phyloP scores from a whole-genome alignment of 1,284 basidiomycete genomes.

The Tylopilus sp. region DNA sequence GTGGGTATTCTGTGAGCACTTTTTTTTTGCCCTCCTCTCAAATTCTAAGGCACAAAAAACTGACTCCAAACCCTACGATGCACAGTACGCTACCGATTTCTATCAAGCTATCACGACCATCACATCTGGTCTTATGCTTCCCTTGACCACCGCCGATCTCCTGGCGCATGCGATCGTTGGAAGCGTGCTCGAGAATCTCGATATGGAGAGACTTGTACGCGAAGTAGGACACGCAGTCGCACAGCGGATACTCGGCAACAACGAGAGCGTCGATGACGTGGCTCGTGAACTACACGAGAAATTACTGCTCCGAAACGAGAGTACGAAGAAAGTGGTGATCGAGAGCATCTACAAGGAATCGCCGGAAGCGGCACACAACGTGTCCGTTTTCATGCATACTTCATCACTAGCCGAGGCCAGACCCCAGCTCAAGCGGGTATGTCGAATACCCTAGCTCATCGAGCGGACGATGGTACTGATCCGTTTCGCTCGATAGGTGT shows the following conservation, averaged over 20 bases:
- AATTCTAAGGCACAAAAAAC: conserved; percentile 3
- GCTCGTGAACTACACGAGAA: conserved; percentile 91
- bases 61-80: conserved; percentile 21
- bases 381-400: conserved; percentile 80
- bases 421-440: conserved; percentile 76
- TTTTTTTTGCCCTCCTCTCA: conserved; percentile 13
- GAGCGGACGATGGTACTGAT: conserved; percentile 2
- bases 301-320: conserved; percentile 88
- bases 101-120: conserved; percentile 91
- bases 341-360: conserved; percentile 95
- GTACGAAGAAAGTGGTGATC: conserved; percentile 93
- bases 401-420: conserved; percentile 72
- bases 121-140: conserved; percentile 93
- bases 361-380: conserved; percentile 87
- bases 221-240: conserved; percentile 95
- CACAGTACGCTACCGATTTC: conserved; percentile 88
- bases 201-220: conserved; percentile 94
- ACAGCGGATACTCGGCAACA: conserved; percentile 83
- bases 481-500: conserved; percentile 52
- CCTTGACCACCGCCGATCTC: conserved; percentile 92
- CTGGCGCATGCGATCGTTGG: conserved; percentile 98
- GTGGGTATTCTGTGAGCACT: conserved; percentile 78
- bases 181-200: conserved; percentile 95
- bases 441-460: conserved; percentile 22
- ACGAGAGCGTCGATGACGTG: conserved; percentile 94